These are phyloP conservation scores for Naumovozyma baii DNA, from an alignment of 805 yeast species.

Conservation along the genomic window DNA sequence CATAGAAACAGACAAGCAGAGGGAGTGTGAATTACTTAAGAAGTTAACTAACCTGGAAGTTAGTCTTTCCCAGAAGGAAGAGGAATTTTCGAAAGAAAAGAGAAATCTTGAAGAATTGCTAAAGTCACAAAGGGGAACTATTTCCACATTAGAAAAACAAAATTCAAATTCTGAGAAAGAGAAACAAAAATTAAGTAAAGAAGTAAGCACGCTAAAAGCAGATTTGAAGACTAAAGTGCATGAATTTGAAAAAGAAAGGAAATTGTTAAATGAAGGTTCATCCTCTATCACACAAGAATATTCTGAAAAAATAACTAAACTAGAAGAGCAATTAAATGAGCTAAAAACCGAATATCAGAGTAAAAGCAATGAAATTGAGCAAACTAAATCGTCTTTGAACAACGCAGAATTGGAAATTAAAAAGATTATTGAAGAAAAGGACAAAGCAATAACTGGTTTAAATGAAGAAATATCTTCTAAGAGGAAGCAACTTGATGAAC, in stretches of 20 bases:
- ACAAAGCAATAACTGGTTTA: neutral
- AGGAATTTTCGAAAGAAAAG: neutral
- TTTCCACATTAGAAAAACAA: neutral
- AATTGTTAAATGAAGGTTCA: conserved; percentile 38
- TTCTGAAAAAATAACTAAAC: conserved; percentile 20
- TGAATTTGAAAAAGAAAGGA: conserved; percentile 44
- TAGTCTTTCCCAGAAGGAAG: neutral
- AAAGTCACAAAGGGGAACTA: neutral
- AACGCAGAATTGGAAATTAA: neutral
- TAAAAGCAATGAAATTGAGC: neutral
- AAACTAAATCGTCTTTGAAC: neutral
- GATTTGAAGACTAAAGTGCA: conserved; percentile 32
- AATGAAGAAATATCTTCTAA: neutral
- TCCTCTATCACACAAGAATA: conserved; percentile 41
- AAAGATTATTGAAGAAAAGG: neutral
- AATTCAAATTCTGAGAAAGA: neutral
- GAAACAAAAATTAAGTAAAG: neutral
- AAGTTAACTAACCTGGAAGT: conserved; percentile 4
- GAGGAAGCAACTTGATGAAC: neutral
- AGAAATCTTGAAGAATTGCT: neutral
- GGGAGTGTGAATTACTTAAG: conserved; percentile 1
- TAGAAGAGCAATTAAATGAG: conserved; percentile 5
- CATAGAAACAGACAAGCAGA: neutral
- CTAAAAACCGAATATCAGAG: neutral
- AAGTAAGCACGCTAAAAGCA: conserved; percentile 6